Conservation (phyloP, 164 flowering plant species). For the Stephania japonica region DNA sequence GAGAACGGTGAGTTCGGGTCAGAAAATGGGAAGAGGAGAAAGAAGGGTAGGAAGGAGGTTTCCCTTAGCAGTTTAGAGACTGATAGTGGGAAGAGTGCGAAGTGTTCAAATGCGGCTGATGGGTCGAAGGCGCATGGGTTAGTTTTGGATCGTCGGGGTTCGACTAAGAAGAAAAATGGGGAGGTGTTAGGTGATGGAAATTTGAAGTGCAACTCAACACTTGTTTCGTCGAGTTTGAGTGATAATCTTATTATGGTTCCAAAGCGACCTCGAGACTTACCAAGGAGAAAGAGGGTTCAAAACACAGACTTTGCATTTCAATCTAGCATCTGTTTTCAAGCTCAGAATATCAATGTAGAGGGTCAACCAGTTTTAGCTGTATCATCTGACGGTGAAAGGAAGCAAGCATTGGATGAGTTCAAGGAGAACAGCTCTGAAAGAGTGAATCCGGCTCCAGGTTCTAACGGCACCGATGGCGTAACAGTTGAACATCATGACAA, state of each 20-base stretch:
- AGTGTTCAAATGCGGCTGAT: conserved; percentile 29
- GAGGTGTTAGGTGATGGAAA: conserved; percentile 2
- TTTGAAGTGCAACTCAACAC: conserved; percentile 18
- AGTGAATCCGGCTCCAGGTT: conserved; percentile 19
- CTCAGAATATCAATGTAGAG: conserved; percentile 19
- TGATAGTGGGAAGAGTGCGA: conserved; percentile 25
- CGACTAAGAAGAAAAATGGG: conserved; percentile 7
- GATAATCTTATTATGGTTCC: conserved; percentile 44
- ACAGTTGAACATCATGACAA: conserved; percentile 20
- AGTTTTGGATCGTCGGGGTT: conserved; percentile 10
- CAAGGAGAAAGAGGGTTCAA: conserved; percentile 46
- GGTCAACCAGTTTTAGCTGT: conserved; percentile 18
- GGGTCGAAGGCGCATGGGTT: conserved; percentile 17
- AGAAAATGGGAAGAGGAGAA: conserved; percentile 29
- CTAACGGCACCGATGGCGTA: conserved; percentile 23
- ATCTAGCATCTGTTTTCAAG: conserved; percentile 17
- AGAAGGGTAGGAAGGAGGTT: conserved; percentile 44
- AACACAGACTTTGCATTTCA: not conserved
- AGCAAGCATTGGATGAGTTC: conserved; percentile 26
- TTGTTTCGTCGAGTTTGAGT: conserved; percentile 32
- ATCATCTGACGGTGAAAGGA: conserved; percentile 16
- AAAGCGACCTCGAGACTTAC: conserved; percentile 54
- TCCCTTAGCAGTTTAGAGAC: conserved; percentile 36
- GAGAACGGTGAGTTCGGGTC: conserved; percentile 16
- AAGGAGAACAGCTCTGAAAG: conserved; percentile 26